Evolutionary conservation across 2,329 filamentous ascomycete species (phyloP).

Genomic region (Epichloe baconii): DNA sequence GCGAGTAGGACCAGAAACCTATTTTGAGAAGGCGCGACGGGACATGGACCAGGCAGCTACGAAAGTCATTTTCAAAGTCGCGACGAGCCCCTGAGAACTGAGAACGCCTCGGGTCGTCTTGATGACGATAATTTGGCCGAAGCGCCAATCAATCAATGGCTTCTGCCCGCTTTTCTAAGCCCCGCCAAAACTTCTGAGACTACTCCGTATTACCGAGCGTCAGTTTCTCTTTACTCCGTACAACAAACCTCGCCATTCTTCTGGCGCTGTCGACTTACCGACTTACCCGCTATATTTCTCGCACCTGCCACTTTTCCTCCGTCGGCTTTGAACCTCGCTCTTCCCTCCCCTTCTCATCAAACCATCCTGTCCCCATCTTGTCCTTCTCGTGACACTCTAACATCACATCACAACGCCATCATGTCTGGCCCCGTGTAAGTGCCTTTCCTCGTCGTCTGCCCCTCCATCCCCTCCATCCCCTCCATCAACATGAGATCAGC

Average conservation of each 20-base stretch:
- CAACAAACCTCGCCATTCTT: constrained; percentile 3
- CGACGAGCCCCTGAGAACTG: too few relatives aligned
- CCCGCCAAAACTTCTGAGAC: constrained; percentile 8
- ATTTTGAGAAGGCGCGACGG: too few relatives aligned
- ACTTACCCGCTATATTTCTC: constrained; percentile 5
- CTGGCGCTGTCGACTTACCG: not conserved
- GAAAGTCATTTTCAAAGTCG: too few relatives aligned
- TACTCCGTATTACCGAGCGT: not conserved
- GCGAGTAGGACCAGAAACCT: not conserved
- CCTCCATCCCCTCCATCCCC: constrained; percentile 8
- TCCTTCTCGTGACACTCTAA: not conserved
- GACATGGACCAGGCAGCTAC: too few relatives aligned
- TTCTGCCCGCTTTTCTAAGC: constrained; percentile 8
- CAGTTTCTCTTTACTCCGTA: not conserved
- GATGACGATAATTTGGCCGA: constrained; percentile 3
- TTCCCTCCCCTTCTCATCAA: constrained; percentile 5
- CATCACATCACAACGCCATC: constrained; percentile 19
- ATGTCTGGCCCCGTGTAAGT: constrained; percentile 61
- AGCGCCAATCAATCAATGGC: constrained; percentile 3
- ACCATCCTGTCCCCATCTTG: constrained; percentile 7
- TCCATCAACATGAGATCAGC: not conserved
- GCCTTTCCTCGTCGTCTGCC: constrained; percentile 7
- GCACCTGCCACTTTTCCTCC: constrained; percentile 6
- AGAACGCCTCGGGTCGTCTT: too few relatives aligned
- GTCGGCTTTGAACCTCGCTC: constrained; percentile 5